These are phyloP conservation scores for Eustoma russellianum DNA, from an alignment of 257 asterid genomes.

Conservation along the genomic window DNA sequence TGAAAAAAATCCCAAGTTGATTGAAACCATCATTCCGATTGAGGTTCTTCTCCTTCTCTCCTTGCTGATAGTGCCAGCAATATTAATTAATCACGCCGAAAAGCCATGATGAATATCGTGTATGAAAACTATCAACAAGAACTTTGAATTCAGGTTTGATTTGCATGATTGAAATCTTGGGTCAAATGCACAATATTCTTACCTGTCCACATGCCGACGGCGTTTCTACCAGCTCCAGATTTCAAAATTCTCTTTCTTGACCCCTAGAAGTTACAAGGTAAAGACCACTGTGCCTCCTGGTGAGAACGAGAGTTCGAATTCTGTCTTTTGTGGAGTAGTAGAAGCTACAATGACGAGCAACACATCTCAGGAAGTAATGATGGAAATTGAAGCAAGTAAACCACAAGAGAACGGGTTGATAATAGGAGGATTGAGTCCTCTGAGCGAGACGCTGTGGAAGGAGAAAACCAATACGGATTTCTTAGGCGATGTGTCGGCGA, in stretches of 20 bases:
- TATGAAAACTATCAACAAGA: conserved; percentile 3
- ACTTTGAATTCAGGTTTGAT: conserved; percentile 1
- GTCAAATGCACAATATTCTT: conserved; percentile 47
- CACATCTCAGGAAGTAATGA: conserved; percentile 50
- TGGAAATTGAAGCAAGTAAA: conserved; percentile 82
- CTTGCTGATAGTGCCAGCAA: too few species aligned
- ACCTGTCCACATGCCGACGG: conserved; percentile 15
- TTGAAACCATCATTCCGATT: background rate
- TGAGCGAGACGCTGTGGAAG: conserved; percentile 91
- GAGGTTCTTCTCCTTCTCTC: background rate
- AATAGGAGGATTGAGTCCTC: conserved; percentile 81
- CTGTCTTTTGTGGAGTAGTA: too few species aligned
- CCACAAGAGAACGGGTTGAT: conserved; percentile 62
- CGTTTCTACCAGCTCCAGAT: conserved; percentile 8
- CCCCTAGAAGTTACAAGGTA: too few species aligned
- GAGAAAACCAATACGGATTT: conserved; percentile 72
- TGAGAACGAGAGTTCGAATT: too few species aligned
- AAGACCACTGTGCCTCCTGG: background rate
- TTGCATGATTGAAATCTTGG: conserved; percentile 12
- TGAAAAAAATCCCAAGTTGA: too few species aligned
- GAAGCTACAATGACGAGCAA: conserved; percentile 13
- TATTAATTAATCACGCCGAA: background rate
- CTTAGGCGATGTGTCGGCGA: conserved; percentile 81
- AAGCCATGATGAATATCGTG: background rate
- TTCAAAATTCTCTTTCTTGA: too few species aligned